Evolutionary conservation across 2,329 filamentous ascomycete genomes (phyloP).

Genomic region (Trichoderma pleuroti): DNA sequence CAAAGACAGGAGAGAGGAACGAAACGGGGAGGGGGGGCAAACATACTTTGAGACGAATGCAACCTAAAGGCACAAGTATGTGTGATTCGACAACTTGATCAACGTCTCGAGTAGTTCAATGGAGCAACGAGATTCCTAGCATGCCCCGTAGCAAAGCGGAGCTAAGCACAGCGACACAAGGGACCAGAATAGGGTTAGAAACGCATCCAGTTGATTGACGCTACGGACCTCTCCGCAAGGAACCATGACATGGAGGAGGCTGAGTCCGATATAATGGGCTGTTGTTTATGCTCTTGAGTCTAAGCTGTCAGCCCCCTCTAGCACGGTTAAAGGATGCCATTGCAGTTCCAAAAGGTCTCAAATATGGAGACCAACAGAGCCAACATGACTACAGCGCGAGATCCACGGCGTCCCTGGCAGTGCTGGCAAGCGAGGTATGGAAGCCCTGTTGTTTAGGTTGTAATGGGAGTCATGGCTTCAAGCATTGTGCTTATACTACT

Average conservation of each 20-base stretch:
- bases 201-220: neutral
- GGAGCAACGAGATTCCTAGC: neutral
- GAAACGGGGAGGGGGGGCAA: neutral
- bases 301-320: neutral
- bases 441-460: neutral
- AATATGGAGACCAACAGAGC: neutral
- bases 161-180: neutral
- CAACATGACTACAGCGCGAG: neutral
- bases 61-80: neutral
- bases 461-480: neutral
- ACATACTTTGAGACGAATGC: constrained; percentile 11
- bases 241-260: neutral
- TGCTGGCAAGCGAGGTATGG: neutral
- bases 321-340: neutral
- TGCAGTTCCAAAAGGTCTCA: neutral
- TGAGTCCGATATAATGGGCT: neutral
- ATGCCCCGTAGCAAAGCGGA: neutral
- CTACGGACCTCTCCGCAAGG: neutral
- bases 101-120: neutral
- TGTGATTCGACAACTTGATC: constrained; percentile 5
- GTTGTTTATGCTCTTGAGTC: constrained; percentile 6
- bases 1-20: neutral
- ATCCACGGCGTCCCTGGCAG: neutral
- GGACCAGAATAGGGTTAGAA: neutral
- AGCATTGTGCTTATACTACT: neutral